Conservation (phyloP, 331 rosid genomes). For the Acacia concinna region DNA sequence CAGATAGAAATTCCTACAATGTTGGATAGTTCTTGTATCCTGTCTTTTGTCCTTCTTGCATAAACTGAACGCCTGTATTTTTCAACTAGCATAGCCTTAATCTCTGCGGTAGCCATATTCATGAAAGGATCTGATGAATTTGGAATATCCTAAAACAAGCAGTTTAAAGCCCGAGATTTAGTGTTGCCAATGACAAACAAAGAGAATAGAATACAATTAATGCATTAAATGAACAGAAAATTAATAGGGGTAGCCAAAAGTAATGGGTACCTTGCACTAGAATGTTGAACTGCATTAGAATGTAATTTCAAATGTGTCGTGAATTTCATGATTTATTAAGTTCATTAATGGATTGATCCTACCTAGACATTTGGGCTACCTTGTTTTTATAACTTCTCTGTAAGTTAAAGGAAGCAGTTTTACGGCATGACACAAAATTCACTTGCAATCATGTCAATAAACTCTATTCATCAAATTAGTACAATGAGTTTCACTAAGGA, state of each 20-base stretch:
- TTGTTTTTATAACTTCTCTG: neutral
- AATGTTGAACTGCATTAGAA: neutral
- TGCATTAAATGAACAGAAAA: neutral
- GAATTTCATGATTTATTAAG: neutral
- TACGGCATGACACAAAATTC: neutral
- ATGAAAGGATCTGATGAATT: conserved; percentile 70
- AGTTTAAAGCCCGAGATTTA: conserved; percentile 7
- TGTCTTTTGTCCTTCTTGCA: conserved; percentile 55
- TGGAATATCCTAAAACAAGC: conserved; percentile 49
- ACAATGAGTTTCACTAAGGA: neutral
- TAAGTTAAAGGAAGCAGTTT: neutral
- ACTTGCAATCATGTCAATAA: neutral
- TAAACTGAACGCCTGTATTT: conserved; percentile 63
- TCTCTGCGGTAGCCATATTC: conserved; percentile 70
- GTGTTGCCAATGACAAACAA: neutral
- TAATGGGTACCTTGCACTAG: neutral
- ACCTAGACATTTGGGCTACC: neutral
- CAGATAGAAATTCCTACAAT: conserved; percentile 46
- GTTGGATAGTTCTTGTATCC: conserved; percentile 60
- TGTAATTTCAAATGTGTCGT: neutral
- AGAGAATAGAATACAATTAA: neutral
- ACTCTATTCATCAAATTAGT: neutral
- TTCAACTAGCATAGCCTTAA: conserved; percentile 65
- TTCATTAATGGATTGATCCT: neutral
- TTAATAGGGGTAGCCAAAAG: neutral